Conservation (phyloP, 129 eudicot genomes). For the Chrysanthemum seticuspe region DNA sequence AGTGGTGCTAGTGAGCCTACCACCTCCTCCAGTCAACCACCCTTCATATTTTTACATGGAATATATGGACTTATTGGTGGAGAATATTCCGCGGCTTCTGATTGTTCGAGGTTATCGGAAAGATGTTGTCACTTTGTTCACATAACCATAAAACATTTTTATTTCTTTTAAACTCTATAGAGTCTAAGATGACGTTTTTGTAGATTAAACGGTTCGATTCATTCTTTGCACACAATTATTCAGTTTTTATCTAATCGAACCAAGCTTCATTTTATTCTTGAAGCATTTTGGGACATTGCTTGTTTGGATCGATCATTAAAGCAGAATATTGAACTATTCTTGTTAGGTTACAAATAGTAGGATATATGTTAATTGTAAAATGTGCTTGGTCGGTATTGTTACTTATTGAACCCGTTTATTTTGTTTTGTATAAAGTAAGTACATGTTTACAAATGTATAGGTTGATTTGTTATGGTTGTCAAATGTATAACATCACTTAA, state of each 20-base stretch:
- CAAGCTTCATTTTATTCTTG: conserved; percentile 15
- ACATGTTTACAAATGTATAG: no score
- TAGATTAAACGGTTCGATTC: conserved; percentile 42
- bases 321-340: no score
- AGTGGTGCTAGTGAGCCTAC: conserved; percentile 90
- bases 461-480: no score
- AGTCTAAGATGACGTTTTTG: conserved; percentile 17
- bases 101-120: conserved; percentile 92
- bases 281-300: conserved; percentile 8
- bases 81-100: conserved; percentile 91
- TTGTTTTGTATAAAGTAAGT: no score
- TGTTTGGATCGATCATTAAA: background rate
- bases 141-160: conserved; percentile 15
- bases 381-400: background rate
- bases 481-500: no score
- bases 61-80: conserved; percentile 94
- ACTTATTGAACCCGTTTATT: no score
- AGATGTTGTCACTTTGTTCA: conserved; percentile 95
- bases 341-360: no score
- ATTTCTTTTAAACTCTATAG: conserved; percentile 15
- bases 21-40: conserved; percentile 89
- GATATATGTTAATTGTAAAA: no score
- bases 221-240: conserved; percentile 45
- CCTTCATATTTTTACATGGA: conserved; percentile 97
- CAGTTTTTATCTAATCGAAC: conserved; percentile 27